phyloP scores from a whole-genome alignment of 352 stramenopile species.

The Globisporangium apiculatum region DNA sequence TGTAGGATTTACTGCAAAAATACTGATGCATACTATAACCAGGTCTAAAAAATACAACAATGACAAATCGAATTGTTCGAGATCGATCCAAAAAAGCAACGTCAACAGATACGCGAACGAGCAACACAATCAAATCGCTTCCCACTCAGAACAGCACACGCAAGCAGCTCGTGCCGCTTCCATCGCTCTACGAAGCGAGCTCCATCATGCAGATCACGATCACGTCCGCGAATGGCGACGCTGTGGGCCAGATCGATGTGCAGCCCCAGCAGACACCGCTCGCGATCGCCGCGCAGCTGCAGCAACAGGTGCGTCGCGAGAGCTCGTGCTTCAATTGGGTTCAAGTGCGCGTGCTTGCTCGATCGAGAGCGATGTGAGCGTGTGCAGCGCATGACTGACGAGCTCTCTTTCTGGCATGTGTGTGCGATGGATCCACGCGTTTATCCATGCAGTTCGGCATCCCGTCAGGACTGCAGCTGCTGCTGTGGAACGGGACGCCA shows the following conservation, averaged over 20 bases:
- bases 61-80: background rate
- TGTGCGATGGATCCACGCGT: background rate
- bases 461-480: slow-evolving; percentile 35
- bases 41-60: background rate
- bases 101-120: background rate
- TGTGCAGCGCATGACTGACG: background rate
- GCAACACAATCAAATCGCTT: background rate
- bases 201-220: slow-evolving; percentile 50
- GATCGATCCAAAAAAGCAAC: background rate
- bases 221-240: slow-evolving; percentile 53
- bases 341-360: background rate
- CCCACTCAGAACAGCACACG: too few relatives aligned
- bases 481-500: slow-evolving; percentile 56
- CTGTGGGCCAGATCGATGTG: slow-evolving; percentile 41
- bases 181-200: too few relatives aligned
- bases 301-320: slow-evolving; percentile 37
- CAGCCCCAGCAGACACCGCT: slow-evolving; percentile 41
- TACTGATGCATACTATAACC: too few relatives aligned
- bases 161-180: too few relatives aligned
- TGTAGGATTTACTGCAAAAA: too few relatives aligned
- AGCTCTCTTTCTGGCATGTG: background rate
- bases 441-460: slow-evolving; percentile 51
- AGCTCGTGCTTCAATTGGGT: background rate
- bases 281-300: slow-evolving; percentile 33
- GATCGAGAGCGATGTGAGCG: background rate